phyloP scores from a whole-genome alignment of 768 basidiomycete genomes.

The Tremella yokohamensis region DNA sequence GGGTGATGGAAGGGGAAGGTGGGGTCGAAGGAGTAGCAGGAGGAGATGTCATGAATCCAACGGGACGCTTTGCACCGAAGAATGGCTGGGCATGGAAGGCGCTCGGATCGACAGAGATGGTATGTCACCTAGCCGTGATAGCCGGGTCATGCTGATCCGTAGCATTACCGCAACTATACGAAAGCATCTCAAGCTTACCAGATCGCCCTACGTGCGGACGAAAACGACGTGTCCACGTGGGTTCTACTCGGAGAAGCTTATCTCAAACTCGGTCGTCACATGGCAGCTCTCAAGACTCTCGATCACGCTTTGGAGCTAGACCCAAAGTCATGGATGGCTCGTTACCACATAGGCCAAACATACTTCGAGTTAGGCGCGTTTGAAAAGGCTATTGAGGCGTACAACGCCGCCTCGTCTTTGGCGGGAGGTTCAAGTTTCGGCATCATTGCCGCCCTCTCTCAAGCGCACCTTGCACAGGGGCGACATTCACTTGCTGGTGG shows the following conservation, averaged over 20 bases:
- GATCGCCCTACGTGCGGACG: slow-evolving; percentile 73
- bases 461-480: slow-evolving; percentile 70
- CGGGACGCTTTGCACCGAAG: slow-evolving; percentile 56
- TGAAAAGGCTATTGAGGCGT: slow-evolving; percentile 67
- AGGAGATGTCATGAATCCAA: slow-evolving; percentile 51
- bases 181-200: slow-evolving; percentile 80
- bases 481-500: slow-evolving; percentile 64
- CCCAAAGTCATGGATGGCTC: slow-evolving; percentile 75
- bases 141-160: slow-evolving; percentile 4
- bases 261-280: slow-evolving; percentile 76
- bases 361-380: slow-evolving; percentile 72
- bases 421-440: slow-evolving; percentile 62
- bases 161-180: slow-evolving; percentile 58
- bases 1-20: slow-evolving; percentile 91
- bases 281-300: slow-evolving; percentile 84
- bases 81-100: slow-evolving; percentile 99
- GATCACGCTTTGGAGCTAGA: slow-evolving; percentile 67
- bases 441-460: slow-evolving; percentile 66
- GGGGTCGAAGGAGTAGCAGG: slow-evolving; percentile 62
- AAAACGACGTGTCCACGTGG: slow-evolving; percentile 79
- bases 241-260: slow-evolving; percentile 88
- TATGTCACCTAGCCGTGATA: slow-evolving; percentile 52
- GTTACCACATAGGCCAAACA: slow-evolving; percentile 79
- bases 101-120: slow-evolving; percentile 82
- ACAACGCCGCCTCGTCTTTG: slow-evolving; percentile 56